These are phyloP conservation scores for Skeletonema costatum DNA, from an alignment of 108 stramenopile genomes.

Conservation along the genomic window DNA sequence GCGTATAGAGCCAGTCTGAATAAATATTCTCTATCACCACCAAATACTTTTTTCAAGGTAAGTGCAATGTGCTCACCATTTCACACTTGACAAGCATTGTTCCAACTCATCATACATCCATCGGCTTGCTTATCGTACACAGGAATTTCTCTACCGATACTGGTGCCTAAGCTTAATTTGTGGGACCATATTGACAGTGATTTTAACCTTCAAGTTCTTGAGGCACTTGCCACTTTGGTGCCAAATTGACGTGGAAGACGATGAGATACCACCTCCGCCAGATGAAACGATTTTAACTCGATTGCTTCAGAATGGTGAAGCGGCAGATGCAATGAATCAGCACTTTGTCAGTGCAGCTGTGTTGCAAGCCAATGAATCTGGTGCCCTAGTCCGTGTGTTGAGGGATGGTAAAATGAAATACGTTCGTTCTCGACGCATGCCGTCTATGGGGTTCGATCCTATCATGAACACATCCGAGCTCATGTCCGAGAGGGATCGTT, in stretches of 20 bases:
- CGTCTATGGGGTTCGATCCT: constrained; percentile 50
- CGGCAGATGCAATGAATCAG: constrained; percentile 43
- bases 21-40: constrained; percentile 21
- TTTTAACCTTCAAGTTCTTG: constrained; percentile 40
- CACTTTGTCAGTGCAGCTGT: constrained; percentile 51
- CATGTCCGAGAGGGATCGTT: constrained; percentile 32
- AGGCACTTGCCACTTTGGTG: constrained; percentile 34
- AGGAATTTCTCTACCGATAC: constrained; percentile 37
- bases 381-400: constrained; percentile 46
- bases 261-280: constrained; percentile 49
- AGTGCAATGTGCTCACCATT: background rate
- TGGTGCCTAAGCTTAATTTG: constrained; percentile 41
- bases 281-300: constrained; percentile 39
- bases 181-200: constrained; percentile 30
- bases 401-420: constrained; percentile 49
- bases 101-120: background rate
- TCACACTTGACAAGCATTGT: background rate
- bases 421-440: constrained; percentile 43
- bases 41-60: constrained; percentile 31
- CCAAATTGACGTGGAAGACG: constrained; percentile 46
- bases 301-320: constrained; percentile 42
- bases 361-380: constrained; percentile 52
- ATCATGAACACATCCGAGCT: constrained; percentile 41
- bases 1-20: constrained; percentile 41
- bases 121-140: background rate